Evolutionary conservation across 148 eudicot genomes (phyloP), one percentile per base, ranked within the genome.

Genomic region (Camellia sinensis): DNA sequence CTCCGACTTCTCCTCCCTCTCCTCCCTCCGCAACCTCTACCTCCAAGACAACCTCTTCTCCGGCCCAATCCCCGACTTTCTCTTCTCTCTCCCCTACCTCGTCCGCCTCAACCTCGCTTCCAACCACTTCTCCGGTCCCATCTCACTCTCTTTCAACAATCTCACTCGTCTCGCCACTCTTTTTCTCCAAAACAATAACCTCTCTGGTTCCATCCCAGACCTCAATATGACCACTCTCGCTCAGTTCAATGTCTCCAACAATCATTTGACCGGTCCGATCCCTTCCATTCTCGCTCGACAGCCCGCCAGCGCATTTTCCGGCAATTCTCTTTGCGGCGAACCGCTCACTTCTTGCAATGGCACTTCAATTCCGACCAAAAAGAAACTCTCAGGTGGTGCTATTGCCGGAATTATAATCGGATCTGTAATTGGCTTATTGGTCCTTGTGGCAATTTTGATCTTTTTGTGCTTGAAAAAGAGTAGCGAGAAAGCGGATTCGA

Each of bases 351-450:
- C 90, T 45, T 95, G 97, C 22, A 67, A 83, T 5, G 69, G 78
- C 0, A 79, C 45, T 0, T 65, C 61, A 19, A 84, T 53, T 8
- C 83, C 43, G 1, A 77, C 73, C 6, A 85, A 84, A 46, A 87
- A 87, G 77, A 91, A 91, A 78, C 82, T 95, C 1, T 95, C 98
- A 0, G 89, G 83, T 5, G 98, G 90, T 0, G 96, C 93, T 0
- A 87, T 95, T 17, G 94, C 91, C 0, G 98, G 93, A 8, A 95
- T 95, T n/a, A 73, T 95, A 2, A 84, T 93, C 46, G 98, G 86
- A 3, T 81, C 84, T 5, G 90, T 93, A 37, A 12, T 90, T 6
- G 92, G 81, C 12, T 75, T 93, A 37, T 65, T 90, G 11, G 14
- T 79, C 2, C 48, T 95, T 56, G 5, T 93, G 3, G 67, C 88